Evolutionary conservation across 148 eudicot species (phyloP).

Genomic region (Salicornia ramosissima): DNA sequence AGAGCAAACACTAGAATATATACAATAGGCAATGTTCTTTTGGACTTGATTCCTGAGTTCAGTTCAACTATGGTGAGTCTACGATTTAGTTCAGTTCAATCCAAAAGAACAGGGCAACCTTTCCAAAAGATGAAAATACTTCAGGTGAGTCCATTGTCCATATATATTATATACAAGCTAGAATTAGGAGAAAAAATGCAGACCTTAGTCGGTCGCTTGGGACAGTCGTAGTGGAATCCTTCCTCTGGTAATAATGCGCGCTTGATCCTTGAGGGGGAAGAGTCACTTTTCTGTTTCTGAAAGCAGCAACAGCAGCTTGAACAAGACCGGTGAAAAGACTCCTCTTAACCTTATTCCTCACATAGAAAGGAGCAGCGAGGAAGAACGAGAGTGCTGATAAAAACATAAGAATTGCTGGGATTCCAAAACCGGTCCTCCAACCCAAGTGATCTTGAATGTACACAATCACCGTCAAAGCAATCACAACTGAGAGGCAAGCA

Average conservation of each 20-base stretch:
- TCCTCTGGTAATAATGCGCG: slow-evolving; percentile 32
- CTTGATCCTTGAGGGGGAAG: slow-evolving; percentile 25
- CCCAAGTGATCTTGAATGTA: slow-evolving; percentile 78
- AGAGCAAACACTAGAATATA: no score
- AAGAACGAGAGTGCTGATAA: slow-evolving; percentile 45
- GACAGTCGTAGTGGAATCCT: slow-evolving; percentile 30
- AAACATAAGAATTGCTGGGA: slow-evolving; percentile 67
- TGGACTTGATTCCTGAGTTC: no score
- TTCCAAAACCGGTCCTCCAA: slow-evolving; percentile 76
- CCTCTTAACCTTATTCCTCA: slow-evolving; percentile 40
- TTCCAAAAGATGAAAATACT: no score
- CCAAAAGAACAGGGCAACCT: no score
- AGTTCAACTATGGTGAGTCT: no score
- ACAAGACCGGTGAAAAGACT: slow-evolving; percentile 57
- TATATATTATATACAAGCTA: no score
- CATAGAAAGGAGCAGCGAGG: slow-evolving; percentile 51
- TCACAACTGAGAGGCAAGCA: slow-evolving; percentile 40
- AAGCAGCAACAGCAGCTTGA: slow-evolving; percentile 51
- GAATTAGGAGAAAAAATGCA: not conserved
- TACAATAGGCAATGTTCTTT: no score
- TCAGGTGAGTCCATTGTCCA: no score
- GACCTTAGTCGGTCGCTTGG: slow-evolving; percentile 64
- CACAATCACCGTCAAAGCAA: slow-evolving; percentile 64
- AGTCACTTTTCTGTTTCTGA: slow-evolving; percentile 40
- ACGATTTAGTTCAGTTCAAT: no score